Evolutionary conservation across 176 grass and related monocot species (phyloP), one percentile per base, ranked within the genome.

Genomic region (Paspalum notatum): DNA sequence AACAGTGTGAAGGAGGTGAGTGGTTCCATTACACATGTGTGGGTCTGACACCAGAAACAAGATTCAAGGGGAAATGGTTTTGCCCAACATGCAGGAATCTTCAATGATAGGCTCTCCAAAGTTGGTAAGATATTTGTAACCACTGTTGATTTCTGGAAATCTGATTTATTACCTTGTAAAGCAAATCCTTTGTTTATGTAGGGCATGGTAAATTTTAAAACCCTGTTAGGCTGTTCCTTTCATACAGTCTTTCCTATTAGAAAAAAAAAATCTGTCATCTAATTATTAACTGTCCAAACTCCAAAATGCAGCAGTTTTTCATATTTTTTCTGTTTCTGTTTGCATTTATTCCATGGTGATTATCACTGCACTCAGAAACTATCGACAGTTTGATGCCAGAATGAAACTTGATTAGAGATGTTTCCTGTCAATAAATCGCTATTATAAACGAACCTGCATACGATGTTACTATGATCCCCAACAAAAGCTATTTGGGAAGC

Each of bases 11-110:
- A 91, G 95, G 95, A 85, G 95, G 95, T 48, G 95, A 98, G 91
- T 98, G 95, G 95, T 98, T 98, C 71, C 95, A 98, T 87, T 98
- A 98, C 86, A 71, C 88, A 0, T 98, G 95, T 69, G 95, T 98
- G 66, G 92, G 92, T 68, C 90, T 98, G 63, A 98, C 95, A 39
- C 92, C 95, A 47, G 95, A 98, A 86, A 98, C 95, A 0, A 98
- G 95, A 91, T 98, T 98, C 87, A 98, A 95, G 78, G 95, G 95
- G 18, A 98, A 98, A 85, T 98, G 95, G 95, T 98, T 89, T 85
- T 98, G 95, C 80, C 95, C 95, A 24, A 98, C 95, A 32, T 98
- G 95, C 81, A 89, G 90, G 91, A 94, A 62, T 84, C 92, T 82
- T 72, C 86, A 94, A 53, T 89, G 73, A 89, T 27, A 48, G 53